Percentiles rank a stretch among this genome's conserved stretches.
These are phyloP conservation scores for Trichosporon sp. DNA, from an alignment of 1,284 basidiomycete genomes.

Conservation along the genomic window DNA sequence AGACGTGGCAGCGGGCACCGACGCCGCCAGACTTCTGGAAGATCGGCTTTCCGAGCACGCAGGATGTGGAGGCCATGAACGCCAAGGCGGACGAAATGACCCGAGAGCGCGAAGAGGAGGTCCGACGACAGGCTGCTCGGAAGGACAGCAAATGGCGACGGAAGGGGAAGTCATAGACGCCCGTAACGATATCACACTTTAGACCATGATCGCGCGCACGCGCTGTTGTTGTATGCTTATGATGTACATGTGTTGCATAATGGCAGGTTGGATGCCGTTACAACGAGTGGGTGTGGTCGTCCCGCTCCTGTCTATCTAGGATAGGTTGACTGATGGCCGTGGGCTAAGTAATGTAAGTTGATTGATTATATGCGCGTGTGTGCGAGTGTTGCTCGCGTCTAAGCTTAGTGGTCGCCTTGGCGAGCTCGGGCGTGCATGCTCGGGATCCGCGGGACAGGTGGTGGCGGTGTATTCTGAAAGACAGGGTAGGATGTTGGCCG, in stretches of 20 bases:
- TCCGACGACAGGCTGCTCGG: conserved; percentile 38
- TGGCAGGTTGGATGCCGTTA: background rate
- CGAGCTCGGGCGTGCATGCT: background rate
- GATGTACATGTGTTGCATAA: conserved; percentile 5
- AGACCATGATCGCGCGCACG: background rate
- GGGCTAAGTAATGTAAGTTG: background rate
- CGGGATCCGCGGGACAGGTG: conserved; percentile 42
- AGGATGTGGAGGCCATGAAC: conserved; percentile 69
- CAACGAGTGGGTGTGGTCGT: background rate
- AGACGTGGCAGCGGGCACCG: conserved; percentile 58
- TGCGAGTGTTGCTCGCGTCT: background rate
- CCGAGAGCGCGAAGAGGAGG: conserved; percentile 60
- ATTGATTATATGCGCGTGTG: background rate
- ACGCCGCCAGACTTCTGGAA: conserved; percentile 76
- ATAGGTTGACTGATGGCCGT: background rate
- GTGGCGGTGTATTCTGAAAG: conserved; percentile 28
- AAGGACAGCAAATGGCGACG: conserved; percentile 39
- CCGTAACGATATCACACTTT: background rate
- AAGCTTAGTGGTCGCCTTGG: background rate
- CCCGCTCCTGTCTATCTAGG: background rate
- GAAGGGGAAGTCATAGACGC: conserved; percentile 15
- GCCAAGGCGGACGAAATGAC: conserved; percentile 56
- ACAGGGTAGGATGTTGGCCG: conserved; percentile 30
- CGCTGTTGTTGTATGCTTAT: conserved; percentile 2
- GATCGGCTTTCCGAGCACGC: conserved; percentile 80